Evolutionary conservation across 2,329 filamentous ascomycete genomes (phyloP).

Genomic region (Alternaria consortialis): DNA sequence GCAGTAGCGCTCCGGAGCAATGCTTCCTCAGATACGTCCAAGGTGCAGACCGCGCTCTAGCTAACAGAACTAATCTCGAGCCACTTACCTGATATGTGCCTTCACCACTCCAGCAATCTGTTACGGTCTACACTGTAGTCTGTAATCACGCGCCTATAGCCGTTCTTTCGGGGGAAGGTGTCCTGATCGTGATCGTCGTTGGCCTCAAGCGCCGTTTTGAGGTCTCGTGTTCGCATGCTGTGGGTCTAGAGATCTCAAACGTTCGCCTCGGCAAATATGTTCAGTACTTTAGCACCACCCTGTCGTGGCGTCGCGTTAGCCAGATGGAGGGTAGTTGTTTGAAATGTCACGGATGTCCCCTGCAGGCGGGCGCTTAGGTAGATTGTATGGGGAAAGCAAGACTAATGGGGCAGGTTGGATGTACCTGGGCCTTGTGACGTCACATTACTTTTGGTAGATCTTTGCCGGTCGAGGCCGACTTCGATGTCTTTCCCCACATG

Average conservation of each 20-base stretch:
- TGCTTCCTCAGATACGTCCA: neutral
- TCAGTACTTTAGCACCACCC: neutral
- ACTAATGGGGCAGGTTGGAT: neutral
- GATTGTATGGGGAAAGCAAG: neutral
- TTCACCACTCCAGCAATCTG: neutral
- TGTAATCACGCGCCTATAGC: neutral
- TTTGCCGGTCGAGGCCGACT: neutral
- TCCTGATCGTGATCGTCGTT: neutral
- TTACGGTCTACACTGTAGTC: neutral
- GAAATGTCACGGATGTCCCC: neutral
- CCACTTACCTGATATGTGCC: neutral
- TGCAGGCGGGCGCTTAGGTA: slow-evolving; percentile 1
- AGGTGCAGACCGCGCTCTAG: neutral
- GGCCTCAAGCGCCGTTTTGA: neutral
- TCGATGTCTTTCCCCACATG: neutral
- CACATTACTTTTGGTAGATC: neutral
- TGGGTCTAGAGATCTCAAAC: neutral
- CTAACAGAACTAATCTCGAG: neutral
- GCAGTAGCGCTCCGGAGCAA: neutral
- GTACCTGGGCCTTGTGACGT: neutral
- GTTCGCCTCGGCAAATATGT: neutral
- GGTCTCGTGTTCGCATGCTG: slow-evolving; percentile 3
- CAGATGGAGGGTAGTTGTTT: neutral
- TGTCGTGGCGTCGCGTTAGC: neutral
- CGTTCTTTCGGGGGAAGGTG: neutral